Percentiles rank a stretch among this genome's conserved stretches.
phyloP scores from a whole-genome alignment of 179 eudicot genomes.

The Corrigiola litoralis region DNA sequence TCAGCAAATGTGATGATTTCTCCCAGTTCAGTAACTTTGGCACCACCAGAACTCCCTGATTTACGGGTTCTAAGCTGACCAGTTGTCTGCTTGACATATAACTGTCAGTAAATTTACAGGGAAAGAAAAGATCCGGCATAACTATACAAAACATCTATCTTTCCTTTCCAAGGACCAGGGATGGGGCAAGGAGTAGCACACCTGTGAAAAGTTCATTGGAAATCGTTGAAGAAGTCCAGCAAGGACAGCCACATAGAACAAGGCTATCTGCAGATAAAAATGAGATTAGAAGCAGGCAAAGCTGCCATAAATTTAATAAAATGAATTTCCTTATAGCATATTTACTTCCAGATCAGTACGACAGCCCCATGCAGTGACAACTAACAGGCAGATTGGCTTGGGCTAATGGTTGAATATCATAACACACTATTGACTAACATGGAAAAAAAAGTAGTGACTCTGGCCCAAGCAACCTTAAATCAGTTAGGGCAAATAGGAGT shows the following conservation, averaged over 20 bases:
- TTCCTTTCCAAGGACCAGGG: not conserved
- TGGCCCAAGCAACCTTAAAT: too few species aligned
- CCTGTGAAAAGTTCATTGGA: constrained; percentile 81
- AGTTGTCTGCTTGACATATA: constrained; percentile 46
- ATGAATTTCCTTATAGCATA: too few species aligned
- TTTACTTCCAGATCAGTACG: too few species aligned
- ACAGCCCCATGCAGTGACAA: too few species aligned
- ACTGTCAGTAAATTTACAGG: constrained; percentile 11
- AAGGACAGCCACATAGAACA: constrained; percentile 76
- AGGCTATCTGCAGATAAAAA: constrained; percentile 54
- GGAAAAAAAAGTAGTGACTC: too few species aligned
- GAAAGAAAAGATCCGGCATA: too few species aligned
- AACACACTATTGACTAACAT: too few species aligned
- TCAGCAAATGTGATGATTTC: constrained; percentile 84
- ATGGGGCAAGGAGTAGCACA: constrained; percentile 15
- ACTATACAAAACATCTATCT: too few species aligned
- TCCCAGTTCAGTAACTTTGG: constrained; percentile 73
- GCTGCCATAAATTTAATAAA: not conserved
- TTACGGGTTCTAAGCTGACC: constrained; percentile 85
- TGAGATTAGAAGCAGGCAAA: constrained; percentile 9
- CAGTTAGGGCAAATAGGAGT: too few species aligned
- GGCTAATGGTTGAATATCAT: too few species aligned
- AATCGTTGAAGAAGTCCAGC: constrained; percentile 74
- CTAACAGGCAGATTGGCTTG: too few species aligned
- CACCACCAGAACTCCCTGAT: constrained; percentile 70